Evolutionary conservation across 192 early-diverging fungal genomes (phyloP), one percentile per base, ranked within the genome.

Genomic region (Coemansia sp.): DNA sequence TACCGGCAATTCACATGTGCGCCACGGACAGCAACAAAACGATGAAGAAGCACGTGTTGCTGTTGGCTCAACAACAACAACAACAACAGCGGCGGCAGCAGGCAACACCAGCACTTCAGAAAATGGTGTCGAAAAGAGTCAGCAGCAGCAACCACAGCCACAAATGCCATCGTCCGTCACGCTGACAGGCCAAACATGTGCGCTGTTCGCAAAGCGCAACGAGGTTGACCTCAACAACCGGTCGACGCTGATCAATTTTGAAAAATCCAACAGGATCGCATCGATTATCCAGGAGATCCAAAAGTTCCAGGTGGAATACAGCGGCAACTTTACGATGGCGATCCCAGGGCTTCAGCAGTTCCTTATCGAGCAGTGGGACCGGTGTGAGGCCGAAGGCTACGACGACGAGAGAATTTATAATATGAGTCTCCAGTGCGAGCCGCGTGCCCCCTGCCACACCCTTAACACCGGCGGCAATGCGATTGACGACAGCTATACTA

Each of bases 191-290:
- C 79, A 82, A 55, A 77, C 75, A 5, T 82, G 79, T 20, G 79
- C 75, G 0, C 60, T 77, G 19, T 83, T 77, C 61, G 69, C 75
- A 0, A 62, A 48, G 6, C 65, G 77, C 42, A 40, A 65, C 16
- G 68, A 71, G 19, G 56, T 84, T 11, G 77, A 84, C 32, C 61
- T 84, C 14, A 38, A 67, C 53, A 73, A 46, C 54, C 76, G 65
- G 2, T 71, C 73, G 14, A 74, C 76, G n/a, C 82, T 93, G 37
- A 88, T 95, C 71, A 95, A 95, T 72, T 93, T 95, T 80, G 89
- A 90, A 73, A 94, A 95, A 61, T 85, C 88, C 63, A 79, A 88
- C 61, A 86, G 87, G 16, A 71, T 86, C 10, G 79, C 86, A 1
- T 70, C 74, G 7, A 84, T 92, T 9, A 88, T 95, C 56, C 73